phyloP scores from a whole-genome alignment of 208 protist genomes.

The Crithidia acanthocephali region DNA sequence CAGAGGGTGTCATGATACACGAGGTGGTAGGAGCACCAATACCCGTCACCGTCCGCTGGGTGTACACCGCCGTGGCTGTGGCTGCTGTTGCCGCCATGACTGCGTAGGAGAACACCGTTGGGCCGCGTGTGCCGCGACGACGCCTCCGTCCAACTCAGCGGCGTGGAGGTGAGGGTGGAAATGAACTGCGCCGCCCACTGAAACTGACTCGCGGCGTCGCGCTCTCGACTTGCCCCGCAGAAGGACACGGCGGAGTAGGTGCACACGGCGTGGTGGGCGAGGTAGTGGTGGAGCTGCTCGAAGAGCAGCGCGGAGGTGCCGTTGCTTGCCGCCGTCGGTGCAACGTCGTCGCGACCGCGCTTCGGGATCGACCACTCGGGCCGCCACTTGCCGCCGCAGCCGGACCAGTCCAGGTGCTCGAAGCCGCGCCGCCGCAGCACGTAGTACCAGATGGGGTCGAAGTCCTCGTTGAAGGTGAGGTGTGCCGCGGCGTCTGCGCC shows the following conservation, averaged over 20 bases:
- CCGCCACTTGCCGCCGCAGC: constrained; percentile 79
- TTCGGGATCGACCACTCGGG: constrained; percentile 62
- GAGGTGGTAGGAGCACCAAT: constrained; percentile 83
- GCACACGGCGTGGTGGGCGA: constrained; percentile 79
- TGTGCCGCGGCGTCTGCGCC: constrained; percentile 33
- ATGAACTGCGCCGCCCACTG: constrained; percentile 85
- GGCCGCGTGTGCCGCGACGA: constrained; percentile 75
- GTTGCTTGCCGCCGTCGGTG: too few relatives aligned
- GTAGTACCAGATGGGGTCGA: constrained; percentile 82
- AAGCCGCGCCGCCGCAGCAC: constrained; percentile 60
- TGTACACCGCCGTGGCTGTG: not conserved
- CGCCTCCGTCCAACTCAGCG: constrained; percentile 68
- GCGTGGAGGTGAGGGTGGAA: constrained; percentile 79
- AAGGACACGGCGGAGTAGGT: constrained; percentile 73
- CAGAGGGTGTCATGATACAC: constrained; percentile 81
- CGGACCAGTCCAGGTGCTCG: constrained; percentile 68
- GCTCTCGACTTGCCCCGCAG: constrained; percentile 45
- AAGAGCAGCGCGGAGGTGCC: constrained; percentile 27
- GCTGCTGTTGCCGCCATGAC: not conserved
- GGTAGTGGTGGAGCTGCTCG: constrained; percentile 36
- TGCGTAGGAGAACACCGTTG: constrained; percentile 42
- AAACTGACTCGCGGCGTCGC: constrained; percentile 37
- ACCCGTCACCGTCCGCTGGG: not conserved
- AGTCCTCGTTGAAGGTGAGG: constrained; percentile 67
- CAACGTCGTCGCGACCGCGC: not conserved